phyloP scores from a whole-genome alignment of 768 basidiomycete species.

The Pulveroboletus sp. region DNA sequence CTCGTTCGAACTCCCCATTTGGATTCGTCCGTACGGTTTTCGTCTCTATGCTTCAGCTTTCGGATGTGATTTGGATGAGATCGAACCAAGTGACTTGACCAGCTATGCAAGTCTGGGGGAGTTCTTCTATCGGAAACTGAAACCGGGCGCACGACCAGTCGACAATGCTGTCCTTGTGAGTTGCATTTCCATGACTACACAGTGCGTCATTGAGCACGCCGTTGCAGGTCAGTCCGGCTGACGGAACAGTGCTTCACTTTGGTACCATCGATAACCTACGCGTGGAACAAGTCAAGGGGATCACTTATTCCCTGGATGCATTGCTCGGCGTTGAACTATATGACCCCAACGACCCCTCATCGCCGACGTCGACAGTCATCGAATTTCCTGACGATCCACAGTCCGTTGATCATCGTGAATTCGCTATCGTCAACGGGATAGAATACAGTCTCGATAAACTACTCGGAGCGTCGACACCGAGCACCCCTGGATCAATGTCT shows the following conservation, averaged over 20 bases:
- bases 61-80: constrained; percentile 91
- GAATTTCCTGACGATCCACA: constrained; percentile 45
- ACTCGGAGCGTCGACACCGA: constrained; percentile 53
- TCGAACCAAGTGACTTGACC: constrained; percentile 74
- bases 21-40: constrained; percentile 91
- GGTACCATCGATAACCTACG: constrained; percentile 75
- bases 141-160: constrained; percentile 78
- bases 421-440: constrained; percentile 96
- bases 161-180: constrained; percentile 70
- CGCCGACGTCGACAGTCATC: constrained; percentile 40
- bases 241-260: constrained; percentile 90
- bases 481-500: constrained; percentile 39
- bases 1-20: constrained; percentile 88
- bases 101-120: constrained; percentile 85
- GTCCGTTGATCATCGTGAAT: constrained; percentile 81
- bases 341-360: constrained; percentile 40
- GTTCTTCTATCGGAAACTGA: constrained; percentile 92
- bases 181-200: neutral
- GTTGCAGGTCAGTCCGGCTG: constrained; percentile 84
- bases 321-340: constrained; percentile 72
- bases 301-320: constrained; percentile 94
- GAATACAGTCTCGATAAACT: constrained; percentile 92
- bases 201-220: neutral
- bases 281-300: constrained; percentile 97
- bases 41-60: constrained; percentile 84